Evolutionary conservation across 345 rosid species (phyloP), one percentile per base, ranked within the genome.

Genomic region (Isatis tinctoria): DNA sequence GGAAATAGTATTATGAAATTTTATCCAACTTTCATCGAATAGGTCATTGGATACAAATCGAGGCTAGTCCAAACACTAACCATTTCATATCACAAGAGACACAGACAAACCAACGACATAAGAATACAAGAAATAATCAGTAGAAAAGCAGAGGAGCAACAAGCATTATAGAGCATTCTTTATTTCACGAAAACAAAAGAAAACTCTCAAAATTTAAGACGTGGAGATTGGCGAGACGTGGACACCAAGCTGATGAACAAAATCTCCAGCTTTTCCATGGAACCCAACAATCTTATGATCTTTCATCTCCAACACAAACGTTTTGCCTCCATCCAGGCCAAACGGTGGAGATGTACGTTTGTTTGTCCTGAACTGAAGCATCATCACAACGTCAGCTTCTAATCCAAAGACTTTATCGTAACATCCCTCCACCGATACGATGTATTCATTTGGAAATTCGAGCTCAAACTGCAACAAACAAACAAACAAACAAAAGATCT

Each of bases 231-330:
- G 48, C 0, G 65, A 54, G 68, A 68, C 74, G 52, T 75, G 44
- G 17, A 75, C 74, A 60, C 79, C 74, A 68, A 60, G 40, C 40
- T 59, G 61, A 52, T 75, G 68, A 60, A 75, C 17, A 13, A 18
- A 37, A 10, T 75, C 73, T 60, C 63, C 60, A 49, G 63, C 53
- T 60, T 68, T 75, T 0, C 74, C 64, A n/a, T 75, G 64, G 56
- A 68, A 75, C 13, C 74, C 74, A 8, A 67, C 73, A 10, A 74
- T 67, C 44, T 74, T 74, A 24, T 48, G 33, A 33, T 64, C 60
- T 4, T 66, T 74, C 49, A 18, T 22, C 49, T 44, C 52, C 5
- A 67, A 32, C 60, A 30, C 60, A 67, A 68, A 75, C 41, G 44
- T 1, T 39, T 41, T 12, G 3, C 72, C 72, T 10, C 40, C 33